These are phyloP conservation scores for Saccharomyces paradoxus DNA, from an alignment of 805 yeast species.

Conservation along the genomic window DNA sequence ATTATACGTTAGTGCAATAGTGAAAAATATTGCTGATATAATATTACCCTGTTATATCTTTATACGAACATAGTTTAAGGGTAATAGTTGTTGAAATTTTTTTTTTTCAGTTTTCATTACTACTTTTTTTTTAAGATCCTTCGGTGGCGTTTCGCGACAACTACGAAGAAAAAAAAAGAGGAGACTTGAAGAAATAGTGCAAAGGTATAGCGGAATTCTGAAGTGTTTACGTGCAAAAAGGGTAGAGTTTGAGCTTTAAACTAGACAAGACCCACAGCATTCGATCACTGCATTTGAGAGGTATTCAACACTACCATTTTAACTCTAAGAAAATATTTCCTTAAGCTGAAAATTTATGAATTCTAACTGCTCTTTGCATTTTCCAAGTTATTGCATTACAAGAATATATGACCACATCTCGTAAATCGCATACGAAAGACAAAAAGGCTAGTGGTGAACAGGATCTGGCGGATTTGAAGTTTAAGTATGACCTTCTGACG, in stretches of 20 bases:
- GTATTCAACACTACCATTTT: background rate
- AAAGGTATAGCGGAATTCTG: background rate
- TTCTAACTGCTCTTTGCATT: background rate
- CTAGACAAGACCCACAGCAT: background rate
- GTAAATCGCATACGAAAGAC: background rate
- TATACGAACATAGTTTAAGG: background rate
- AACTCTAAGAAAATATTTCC: background rate
- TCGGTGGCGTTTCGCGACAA: constrained; percentile 15
- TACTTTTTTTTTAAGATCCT: constrained; percentile 12
- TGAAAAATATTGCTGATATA: background rate
- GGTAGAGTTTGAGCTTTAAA: background rate
- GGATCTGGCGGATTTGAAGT: constrained; percentile 36
- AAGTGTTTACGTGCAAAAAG: background rate
- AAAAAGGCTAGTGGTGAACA: constrained; percentile 11
- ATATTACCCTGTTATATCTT: background rate
- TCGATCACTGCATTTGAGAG: constrained; percentile 1
- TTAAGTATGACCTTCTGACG: constrained; percentile 40
- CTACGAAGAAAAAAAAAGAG: background rate
- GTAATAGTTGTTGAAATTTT: background rate
- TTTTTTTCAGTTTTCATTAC: background rate
- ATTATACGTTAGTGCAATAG: background rate
- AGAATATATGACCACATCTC: background rate
- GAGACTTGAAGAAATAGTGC: background rate
- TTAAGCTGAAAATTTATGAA: background rate
- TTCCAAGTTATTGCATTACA: background rate